A percentile compares a stretch with the other conserved stretches of the same genome.
phyloP scores from a whole-genome alignment of 1,284 basidiomycete species.

The Pyrrhoderma lamaoense region DNA sequence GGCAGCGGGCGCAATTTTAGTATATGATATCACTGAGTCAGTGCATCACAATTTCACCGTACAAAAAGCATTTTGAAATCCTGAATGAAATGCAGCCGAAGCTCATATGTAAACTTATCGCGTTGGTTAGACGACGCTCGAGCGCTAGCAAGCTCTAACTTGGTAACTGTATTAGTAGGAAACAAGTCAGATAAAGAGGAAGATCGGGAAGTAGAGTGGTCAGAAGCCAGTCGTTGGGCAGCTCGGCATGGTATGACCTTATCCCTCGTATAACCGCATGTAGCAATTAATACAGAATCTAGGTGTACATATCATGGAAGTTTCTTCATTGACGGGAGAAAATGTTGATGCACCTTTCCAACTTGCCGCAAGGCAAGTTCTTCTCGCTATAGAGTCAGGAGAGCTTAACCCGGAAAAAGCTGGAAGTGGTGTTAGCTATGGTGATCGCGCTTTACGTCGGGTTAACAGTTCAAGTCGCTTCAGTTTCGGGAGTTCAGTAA shows the following conservation, averaged over 20 bases:
- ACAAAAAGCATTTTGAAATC: slow-evolving; percentile 16
- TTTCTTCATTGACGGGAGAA: slow-evolving; percentile 87
- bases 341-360: slow-evolving; percentile 94
- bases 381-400: slow-evolving; percentile 91
- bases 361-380: slow-evolving; percentile 82
- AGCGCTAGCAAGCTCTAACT: slow-evolving; percentile 81
- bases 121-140: slow-evolving; percentile 90
- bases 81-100: slow-evolving; percentile 43
- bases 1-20: slow-evolving; percentile 88
- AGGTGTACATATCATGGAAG: slow-evolving; percentile 92
- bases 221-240: slow-evolving; percentile 92
- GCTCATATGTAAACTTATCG: slow-evolving; percentile 74
- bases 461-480: slow-evolving; percentile 79
- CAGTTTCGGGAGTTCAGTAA: slow-evolving; percentile 65
- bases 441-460: slow-evolving; percentile 83
- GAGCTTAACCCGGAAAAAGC: slow-evolving; percentile 87
- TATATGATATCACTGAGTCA: slow-evolving; percentile 94
- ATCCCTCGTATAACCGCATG: slow-evolving; percentile 17
- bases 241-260: slow-evolving; percentile 72
- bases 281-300: slow-evolving; percentile 13
- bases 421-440: slow-evolving; percentile 93
- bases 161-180: slow-evolving; percentile 88
- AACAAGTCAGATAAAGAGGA: slow-evolving; percentile 95
- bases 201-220: slow-evolving; percentile 90
- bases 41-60: slow-evolving; percentile 24